phyloP scores from a whole-genome alignment of 108 stramenopile species.

The Cyclotella atomus region DNA sequence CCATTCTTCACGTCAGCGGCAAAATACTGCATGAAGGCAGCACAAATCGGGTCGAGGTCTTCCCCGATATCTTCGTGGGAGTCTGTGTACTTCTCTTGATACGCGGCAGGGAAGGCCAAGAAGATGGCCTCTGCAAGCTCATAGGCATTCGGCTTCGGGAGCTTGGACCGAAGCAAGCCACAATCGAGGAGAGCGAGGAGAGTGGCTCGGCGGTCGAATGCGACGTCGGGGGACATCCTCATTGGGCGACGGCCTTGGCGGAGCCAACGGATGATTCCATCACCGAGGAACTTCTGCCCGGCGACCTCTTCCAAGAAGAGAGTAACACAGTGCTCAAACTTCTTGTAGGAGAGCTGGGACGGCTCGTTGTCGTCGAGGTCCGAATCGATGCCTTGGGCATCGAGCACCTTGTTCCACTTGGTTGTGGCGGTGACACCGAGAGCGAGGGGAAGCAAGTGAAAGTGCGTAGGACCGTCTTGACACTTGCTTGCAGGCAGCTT shows the following conservation, averaged over 20 bases:
- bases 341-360: background rate
- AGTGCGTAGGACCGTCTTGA: background rate
- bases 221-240: background rate
- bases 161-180: background rate
- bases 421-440: background rate
- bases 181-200: background rate
- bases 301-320: background rate
- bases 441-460: background rate
- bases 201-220: background rate
- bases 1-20: background rate
- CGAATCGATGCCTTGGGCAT: background rate
- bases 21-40: conserved; percentile 3
- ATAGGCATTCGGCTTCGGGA: background rate
- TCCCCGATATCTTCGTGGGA: background rate
- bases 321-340: background rate
- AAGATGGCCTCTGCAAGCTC: background rate
- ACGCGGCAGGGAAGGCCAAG: background rate
- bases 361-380: background rate
- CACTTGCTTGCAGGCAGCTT: background rate
- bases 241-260: background rate
- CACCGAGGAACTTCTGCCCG: background rate
- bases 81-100: background rate
- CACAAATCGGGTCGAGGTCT: background rate
- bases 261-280: background rate
- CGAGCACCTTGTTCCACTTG: background rate